Evolutionary conservation across 2,329 filamentous ascomycete species (phyloP), one percentile per base, ranked within the genome.

Genomic region (Cytospora leucostoma): DNA sequence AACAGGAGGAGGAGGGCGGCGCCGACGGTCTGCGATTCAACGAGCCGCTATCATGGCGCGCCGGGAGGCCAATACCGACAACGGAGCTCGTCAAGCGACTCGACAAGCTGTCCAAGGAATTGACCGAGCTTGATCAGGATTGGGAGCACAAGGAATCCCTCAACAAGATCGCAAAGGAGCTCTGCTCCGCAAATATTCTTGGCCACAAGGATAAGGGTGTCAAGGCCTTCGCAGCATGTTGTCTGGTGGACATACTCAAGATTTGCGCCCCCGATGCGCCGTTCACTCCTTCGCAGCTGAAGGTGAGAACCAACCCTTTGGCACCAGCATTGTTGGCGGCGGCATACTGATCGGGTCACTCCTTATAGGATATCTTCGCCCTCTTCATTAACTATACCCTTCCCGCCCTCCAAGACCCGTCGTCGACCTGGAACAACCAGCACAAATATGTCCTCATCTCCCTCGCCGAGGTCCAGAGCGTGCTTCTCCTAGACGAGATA

Each of bases 211-310:
- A 99, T 75, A 90, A 89, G 68, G 95, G 95, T 62, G 93, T 99
- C 68, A 90, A 91, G 75, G 94, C 95, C 33, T 97, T 90, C 80
- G 86, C 91, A 37, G 88, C 93, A 51, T 91, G 91, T 72, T 98
- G 93, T 74, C 82, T 98, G 66, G 93, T 97, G 61, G 95, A 99
- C 74, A 90, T 99, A 69, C 85, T 99, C 73, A 89, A 91, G 70
- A 84, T 99, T 63, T 97, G 92, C 77, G 95, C 95, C 34, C 95
- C 95, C 0, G 89, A 98, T 81, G 95, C 95, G 74, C 95, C 95
- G 19, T 98, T 96, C 77, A 96, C 92, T 32, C 87, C 86, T 49
- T 87, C 90, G 65, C 93, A 98, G 78, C 83, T 98, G 67, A 97
- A 96, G 88, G 93, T 94, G 77, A 68, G 80, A 13, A 50, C 17